phyloP scores from a whole-genome alignment of 202 grass and related monocot species.

The Saccharum hybrid region DNA sequence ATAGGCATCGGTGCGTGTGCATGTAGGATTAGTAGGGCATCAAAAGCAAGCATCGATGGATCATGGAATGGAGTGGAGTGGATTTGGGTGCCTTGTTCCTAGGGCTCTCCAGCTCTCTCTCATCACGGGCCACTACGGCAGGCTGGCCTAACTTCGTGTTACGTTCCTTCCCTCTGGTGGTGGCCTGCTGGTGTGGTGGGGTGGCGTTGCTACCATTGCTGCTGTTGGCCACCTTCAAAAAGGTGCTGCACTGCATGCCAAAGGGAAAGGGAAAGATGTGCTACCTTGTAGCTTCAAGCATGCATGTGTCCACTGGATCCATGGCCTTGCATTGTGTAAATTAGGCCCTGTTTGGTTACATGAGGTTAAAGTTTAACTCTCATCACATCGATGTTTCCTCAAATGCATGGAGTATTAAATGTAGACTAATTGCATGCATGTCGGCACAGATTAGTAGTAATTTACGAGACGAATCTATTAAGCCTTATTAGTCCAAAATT shows the following conservation, averaged over 20 bases:
- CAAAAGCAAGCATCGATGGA: background rate
- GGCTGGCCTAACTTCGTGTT: conserved; percentile 39
- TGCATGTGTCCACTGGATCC: background rate
- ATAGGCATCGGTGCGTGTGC: background rate
- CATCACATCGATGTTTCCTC: too few species aligned
- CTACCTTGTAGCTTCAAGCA: background rate
- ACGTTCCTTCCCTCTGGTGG: background rate
- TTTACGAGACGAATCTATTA: too few species aligned
- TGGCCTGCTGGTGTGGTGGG: background rate
- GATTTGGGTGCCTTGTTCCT: conserved; percentile 12
- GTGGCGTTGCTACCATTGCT: conserved; percentile 3
- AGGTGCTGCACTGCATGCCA: conserved; percentile 2
- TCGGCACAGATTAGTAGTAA: too few species aligned
- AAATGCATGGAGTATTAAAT: too few species aligned
- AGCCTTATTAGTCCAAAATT: too few species aligned
- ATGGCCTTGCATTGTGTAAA: background rate
- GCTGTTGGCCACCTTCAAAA: conserved; percentile 38
- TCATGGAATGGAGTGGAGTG: conserved; percentile 10
- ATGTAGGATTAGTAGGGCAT: background rate
- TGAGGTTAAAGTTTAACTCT: too few species aligned
- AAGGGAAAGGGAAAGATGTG: background rate
- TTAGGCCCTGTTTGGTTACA: too few species aligned
- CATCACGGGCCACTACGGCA: conserved; percentile 13
- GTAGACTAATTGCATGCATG: too few species aligned
- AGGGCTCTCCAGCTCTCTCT: background rate